Base-by-base conservation (phyloP, 495 filamentous ascomycete genomes). In the Parachaetomium inaequale region DNA sequence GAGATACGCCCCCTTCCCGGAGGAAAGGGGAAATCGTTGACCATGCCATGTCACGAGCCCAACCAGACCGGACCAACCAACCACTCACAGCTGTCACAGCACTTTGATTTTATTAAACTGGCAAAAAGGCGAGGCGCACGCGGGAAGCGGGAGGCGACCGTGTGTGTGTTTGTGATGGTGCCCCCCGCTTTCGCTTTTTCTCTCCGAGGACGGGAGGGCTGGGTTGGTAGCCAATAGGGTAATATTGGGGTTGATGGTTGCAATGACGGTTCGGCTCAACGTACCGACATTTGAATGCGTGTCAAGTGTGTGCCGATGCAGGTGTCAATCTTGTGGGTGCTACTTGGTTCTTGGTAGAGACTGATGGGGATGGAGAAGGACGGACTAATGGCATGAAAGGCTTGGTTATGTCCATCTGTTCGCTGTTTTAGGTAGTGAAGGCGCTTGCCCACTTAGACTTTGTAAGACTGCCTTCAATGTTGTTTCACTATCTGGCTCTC, bases 161-260 rank as follows among this genome's bases (percentile, higher is more conserved):
- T 15, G 36, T 53, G 31, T 19, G 14, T 31, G 53, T 45, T 7
- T 29, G 40, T n/a, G 15, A 31, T 23, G 21, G 32, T 42, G 3
- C 15, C n/a, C 57, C 32, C 46, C 31, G 42, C 43, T 47, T 19
- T 46, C 28, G 7, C 0, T 32, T 36, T 55, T 46, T 57, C n/a
- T 47, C 32, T 52, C 57, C 57, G 46, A 42, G 1, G 26, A n/a
- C n/a, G n/a, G n/a, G n/a, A 21, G 17, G 8, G 42, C 42, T 32
- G 2, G 0, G 5, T 32, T 26, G 57, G 45, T 51, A 59, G 57
- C 57, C 46, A 59, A 59, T 59, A 51, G 57, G 57, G 57, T 59
- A 59, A 51, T 51, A 40, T 31, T 19, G 21, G n/a, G 23, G 7
- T 25, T 4, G 21, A 21, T n/a, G 17, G 56, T 59, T 52, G 57